Evolutionary conservation across 2,329 filamentous ascomycete genomes (phyloP).

Genomic region (Trichophyton rubrum): DNA sequence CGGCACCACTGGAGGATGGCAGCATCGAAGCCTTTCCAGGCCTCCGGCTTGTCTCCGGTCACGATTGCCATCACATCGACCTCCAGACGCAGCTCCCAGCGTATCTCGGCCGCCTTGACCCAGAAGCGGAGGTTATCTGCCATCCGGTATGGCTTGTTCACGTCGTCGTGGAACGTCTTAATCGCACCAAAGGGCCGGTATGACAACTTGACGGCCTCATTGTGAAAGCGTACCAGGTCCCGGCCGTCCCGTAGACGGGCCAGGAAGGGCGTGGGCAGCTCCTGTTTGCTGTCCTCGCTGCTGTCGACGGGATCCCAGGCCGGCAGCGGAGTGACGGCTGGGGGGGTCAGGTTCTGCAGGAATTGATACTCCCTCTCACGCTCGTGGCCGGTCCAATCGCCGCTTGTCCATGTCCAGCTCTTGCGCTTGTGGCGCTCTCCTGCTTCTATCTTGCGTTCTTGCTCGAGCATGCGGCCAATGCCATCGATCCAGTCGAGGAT

Average conservation of each 20-base stretch:
- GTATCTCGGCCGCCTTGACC: constrained; percentile 87
- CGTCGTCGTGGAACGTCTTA: constrained; percentile 79
- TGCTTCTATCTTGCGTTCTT: constrained; percentile 66
- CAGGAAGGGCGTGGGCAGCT: constrained; percentile 54
- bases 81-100: constrained; percentile 76
- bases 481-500: constrained; percentile 69
- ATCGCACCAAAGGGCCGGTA: constrained; percentile 80
- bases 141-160: constrained; percentile 82
- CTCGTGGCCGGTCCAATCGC: constrained; percentile 65
- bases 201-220: constrained; percentile 73
- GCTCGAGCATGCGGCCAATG: constrained; percentile 61
- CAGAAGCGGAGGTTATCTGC: constrained; percentile 92
- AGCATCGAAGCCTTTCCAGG: constrained; percentile 71
- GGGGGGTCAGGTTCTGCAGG: constrained; percentile 57
- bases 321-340: constrained; percentile 45
- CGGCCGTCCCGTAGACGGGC: constrained; percentile 63
- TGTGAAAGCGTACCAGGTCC: constrained; percentile 75
- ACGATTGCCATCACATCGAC: constrained; percentile 81
- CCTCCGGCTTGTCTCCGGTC: constrained; percentile 51
- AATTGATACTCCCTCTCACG: constrained; percentile 71
- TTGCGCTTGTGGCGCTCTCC: constrained; percentile 59
- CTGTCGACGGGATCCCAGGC: constrained; percentile 41
- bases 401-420: constrained; percentile 66
- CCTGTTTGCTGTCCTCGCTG: not conserved
- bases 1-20: constrained; percentile 75